Conservation (phyloP, 306 rosid genomes). For the Sesbania bispinosa region DNA sequence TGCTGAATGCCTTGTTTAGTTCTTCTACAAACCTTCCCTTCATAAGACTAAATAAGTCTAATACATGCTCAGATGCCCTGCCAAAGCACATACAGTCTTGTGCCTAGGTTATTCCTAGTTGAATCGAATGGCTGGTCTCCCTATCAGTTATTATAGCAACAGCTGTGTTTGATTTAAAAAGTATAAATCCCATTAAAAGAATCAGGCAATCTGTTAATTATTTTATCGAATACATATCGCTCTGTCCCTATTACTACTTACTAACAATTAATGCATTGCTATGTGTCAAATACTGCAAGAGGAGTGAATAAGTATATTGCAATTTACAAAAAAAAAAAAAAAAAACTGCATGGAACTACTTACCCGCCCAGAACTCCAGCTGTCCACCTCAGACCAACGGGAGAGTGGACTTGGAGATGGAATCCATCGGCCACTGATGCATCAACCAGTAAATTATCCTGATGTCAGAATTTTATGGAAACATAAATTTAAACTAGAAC, state of each 20-base stretch:
- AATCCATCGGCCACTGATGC: constrained; percentile 97
- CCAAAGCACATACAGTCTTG: constrained; percentile 5
- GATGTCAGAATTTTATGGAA: constrained; percentile 80
- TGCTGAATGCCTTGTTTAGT: constrained; percentile 4
- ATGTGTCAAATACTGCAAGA: constrained; percentile 18
- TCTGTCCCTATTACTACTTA: background rate
- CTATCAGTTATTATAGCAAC: background rate
- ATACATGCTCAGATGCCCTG: background rate
- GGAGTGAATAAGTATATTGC: background rate
- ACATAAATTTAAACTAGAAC: constrained; percentile 55
- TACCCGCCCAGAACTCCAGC: constrained; percentile 81
- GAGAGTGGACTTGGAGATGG: constrained; percentile 66
- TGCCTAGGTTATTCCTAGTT: background rate
- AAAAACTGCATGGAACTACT: constrained; percentile 27
- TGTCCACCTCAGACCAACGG: constrained; percentile 79
- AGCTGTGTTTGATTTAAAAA: constrained; percentile 10
- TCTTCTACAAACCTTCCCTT: background rate
- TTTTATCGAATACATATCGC: background rate
- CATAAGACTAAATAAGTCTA: constrained; percentile 6
- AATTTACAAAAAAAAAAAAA: no score
- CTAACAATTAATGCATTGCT: background rate
- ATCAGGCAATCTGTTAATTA: constrained; percentile 9
- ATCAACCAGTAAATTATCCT: constrained; percentile 83
- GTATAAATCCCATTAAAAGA: constrained; percentile 7
- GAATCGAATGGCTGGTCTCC: constrained; percentile 5